Percentiles rank a stretch among this genome's conserved stretches.
Evolutionary conservation across 2,329 filamentous ascomycete species (phyloP).

Genomic region (Penicillium thymicola): DNA sequence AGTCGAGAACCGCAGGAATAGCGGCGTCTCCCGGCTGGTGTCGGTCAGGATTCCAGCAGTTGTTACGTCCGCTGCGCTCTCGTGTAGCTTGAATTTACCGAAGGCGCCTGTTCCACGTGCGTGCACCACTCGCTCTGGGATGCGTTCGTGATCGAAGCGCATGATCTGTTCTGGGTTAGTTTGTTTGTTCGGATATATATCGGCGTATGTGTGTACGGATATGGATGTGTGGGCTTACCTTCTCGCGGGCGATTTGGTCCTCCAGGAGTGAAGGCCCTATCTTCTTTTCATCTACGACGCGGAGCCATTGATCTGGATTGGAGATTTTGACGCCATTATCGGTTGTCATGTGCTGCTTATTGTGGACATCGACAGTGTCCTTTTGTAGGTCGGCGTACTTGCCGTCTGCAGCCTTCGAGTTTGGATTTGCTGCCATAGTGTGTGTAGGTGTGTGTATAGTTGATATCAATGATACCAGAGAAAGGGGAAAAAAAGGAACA

Average conservation of each 20-base stretch:
- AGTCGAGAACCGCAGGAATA: constrained; percentile 75
- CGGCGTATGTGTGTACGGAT: background rate
- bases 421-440: constrained; percentile 15
- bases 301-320: constrained; percentile 76
- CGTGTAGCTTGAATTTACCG: constrained; percentile 63
- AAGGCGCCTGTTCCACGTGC: constrained; percentile 64
- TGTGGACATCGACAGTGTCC: constrained; percentile 57
- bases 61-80: constrained; percentile 62
- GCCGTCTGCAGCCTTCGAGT: constrained; percentile 11
- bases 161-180: constrained; percentile 36
- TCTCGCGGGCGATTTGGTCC: constrained; percentile 69
- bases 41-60: constrained; percentile 64
- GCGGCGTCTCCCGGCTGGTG: constrained; percentile 60
- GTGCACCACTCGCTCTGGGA: constrained; percentile 66
- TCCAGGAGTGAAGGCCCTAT: constrained; percentile 68
- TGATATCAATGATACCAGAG: background rate
- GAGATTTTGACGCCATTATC: constrained; percentile 73
- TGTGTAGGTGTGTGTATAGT: background rate
- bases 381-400: constrained; percentile 62
- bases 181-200: background rate
- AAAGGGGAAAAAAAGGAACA: background rate
- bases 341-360: constrained; percentile 63
- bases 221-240: constrained; percentile 50
- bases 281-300: constrained; percentile 58
- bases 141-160: constrained; percentile 73